Base-by-base conservation (phyloP, 768 basidiomycete species). In the Panaeolus papilionaceus region DNA sequence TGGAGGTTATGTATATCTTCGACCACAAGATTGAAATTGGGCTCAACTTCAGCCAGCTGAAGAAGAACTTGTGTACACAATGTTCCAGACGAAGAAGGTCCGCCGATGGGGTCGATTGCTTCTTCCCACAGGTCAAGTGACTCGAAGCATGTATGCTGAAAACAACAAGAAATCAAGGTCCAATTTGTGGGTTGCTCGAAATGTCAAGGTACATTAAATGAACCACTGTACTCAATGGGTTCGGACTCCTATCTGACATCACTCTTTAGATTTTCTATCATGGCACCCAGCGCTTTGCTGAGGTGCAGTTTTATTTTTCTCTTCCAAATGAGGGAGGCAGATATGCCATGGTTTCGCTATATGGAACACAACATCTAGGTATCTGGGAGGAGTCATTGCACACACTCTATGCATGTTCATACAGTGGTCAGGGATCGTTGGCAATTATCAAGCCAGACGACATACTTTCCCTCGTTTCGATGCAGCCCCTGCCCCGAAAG, bases 381-480 rank as follows among this genome's bases (percentile, higher is more conserved):
- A 44, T 76, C 4, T 69, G 76, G 1, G 12, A n/a, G 1, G 61
- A 70, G 0, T 75, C 70, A 1, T 75, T 38, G 20, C 65, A 75
- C 20, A 70, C 71, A 5, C 64, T 78, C n/a, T 67, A 63, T 2
- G 63, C 68, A 7, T 77, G 74, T 8, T 2, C 12, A 1, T 62
- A 70, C 4, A 45, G 40, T 2, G 65, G 72, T 0, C 26, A 64
- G 18, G 37, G 58, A n/a, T 38, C 38, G 23, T 65, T 73, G 10
- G 18, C 64, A 33, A 44, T 75, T 4, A 62, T 71, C 14, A 20
- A 63, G 4, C 38, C 70, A 12, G 68, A 66, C 38, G 7, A 14
- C 7, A 75, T 78, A 54, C 26, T 58, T 0, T 75, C 75, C 10
- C 67, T 76, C 26, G 70, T 79, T 16, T 74, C 73, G 0, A 78